Conservation (phyloP, 2,329 filamentous ascomycete genomes). For the Fusarium gaditjirri region DNA sequence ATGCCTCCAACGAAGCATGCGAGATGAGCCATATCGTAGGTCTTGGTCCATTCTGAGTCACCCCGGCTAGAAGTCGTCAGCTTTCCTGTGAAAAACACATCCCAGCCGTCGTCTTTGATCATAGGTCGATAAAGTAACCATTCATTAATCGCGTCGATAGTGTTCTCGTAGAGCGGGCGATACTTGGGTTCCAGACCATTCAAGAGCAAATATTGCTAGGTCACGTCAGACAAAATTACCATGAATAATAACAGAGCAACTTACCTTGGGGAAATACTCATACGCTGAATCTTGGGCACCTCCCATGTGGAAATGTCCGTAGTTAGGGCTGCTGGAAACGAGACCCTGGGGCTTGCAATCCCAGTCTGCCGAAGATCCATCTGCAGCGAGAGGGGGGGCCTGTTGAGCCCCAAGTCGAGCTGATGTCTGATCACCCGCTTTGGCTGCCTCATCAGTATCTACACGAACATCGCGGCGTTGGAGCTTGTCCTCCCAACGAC, state of each 20-base stretch:
- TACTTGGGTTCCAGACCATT: constrained; percentile 81
- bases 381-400: constrained; percentile 48
- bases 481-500: constrained; percentile 36
- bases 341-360: constrained; percentile 72
- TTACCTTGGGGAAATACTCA: constrained; percentile 74
- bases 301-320: constrained; percentile 68
- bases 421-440: not conserved
- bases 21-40: constrained; percentile 72
- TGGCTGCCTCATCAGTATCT: not conserved
- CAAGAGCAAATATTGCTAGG: constrained; percentile 75
- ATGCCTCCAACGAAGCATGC: constrained; percentile 78
- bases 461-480: constrained; percentile 18
- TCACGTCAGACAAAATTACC: constrained; percentile 46
- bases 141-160: constrained; percentile 74
- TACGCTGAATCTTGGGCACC: constrained; percentile 77
- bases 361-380: constrained; percentile 50
- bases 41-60: constrained; percentile 52
- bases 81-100: constrained; percentile 80
- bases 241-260: not conserved
- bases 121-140: constrained; percentile 83
- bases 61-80: constrained; percentile 59
- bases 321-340: constrained; percentile 55
- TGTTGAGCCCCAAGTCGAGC: constrained; percentile 5
- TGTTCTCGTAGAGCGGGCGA: constrained; percentile 74
- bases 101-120: constrained; percentile 69